Conservation (phyloP, 2,329 filamentous ascomycete genomes). For the Exophiala mesophila region DNA sequence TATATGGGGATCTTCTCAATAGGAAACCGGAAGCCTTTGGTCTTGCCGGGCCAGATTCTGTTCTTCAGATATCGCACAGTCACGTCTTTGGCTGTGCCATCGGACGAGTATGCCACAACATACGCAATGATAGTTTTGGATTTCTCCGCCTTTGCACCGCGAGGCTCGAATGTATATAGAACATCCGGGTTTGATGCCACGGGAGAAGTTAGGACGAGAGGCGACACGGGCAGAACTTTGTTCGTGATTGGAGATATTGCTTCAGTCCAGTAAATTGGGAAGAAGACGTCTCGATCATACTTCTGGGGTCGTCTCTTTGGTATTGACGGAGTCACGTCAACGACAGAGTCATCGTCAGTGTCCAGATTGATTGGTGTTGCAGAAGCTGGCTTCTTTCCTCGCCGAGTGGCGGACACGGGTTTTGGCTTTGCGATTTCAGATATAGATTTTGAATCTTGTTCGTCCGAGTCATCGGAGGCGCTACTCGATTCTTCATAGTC, state of each 20-base stretch:
- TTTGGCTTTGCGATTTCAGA: slow-evolving; percentile 15
- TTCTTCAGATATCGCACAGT: slow-evolving; percentile 85
- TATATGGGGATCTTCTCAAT: slow-evolving; percentile 76
- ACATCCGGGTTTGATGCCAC: slow-evolving; percentile 69
- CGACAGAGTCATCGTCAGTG: slow-evolving; percentile 53
- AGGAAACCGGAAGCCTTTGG: slow-evolving; percentile 76
- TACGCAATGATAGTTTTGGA: slow-evolving; percentile 88
- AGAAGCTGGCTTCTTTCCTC: slow-evolving; percentile 27
- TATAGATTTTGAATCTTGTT: slow-evolving; percentile 13
- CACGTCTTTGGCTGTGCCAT: slow-evolving; percentile 90
- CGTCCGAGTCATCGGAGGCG: slow-evolving; percentile 16
- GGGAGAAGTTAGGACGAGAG: slow-evolving; percentile 60
- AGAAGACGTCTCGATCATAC: slow-evolving; percentile 72
- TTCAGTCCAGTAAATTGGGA: slow-evolving; percentile 91
- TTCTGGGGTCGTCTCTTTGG: slow-evolving; percentile 38
- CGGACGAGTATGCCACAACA: slow-evolving; percentile 72
- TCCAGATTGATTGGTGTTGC: slow-evolving; percentile 43
- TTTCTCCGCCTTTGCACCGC: slow-evolving; percentile 76
- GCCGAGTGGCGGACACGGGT: slow-evolving; percentile 19
- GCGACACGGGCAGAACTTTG: slow-evolving; percentile 73
- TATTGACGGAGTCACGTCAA: slow-evolving; percentile 50
- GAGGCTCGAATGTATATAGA: slow-evolving; percentile 71
- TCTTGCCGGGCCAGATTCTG: slow-evolving; percentile 77
- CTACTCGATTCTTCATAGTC: slow-evolving; percentile 6
- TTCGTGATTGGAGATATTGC: slow-evolving; percentile 76